Base-by-base conservation (phyloP, 169 alveolate genomes). In the Eimeria sp. region DNA sequence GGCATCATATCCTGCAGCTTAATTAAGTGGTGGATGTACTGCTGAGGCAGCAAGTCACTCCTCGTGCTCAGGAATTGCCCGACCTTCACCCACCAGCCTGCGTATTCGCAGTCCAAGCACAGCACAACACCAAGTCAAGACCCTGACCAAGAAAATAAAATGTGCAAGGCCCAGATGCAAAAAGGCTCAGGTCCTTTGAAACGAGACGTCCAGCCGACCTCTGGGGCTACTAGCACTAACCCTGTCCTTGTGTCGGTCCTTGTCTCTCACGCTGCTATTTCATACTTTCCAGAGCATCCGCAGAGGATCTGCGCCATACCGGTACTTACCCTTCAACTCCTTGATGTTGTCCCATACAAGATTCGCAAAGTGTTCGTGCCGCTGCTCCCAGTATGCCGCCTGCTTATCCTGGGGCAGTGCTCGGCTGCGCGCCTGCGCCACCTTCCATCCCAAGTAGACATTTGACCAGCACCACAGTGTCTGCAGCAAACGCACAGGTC, bases 81-180 rank as follows among this genome's bases (percentile, higher is more conserved):
- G 20, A 98, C 99, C 91, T 98, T 98, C 52, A 98, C 99, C 99
- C 99, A 98, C 99, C 99, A 98, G 23, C 99, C 99, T 97, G 80
- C 71, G 93, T 2, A 64, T 60, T 25, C 6, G n/a, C 74, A 43
- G 46, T 72, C 78, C 64, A 33, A 8, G 52, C 25, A 82, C 66
- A 80, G 43, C 72, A 76, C 62, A 80, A 71, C 88, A 78, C 27
- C n/a, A 49, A 2, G 16, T 30, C 68, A 27, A 78, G 56, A 16
- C 16, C 83, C 54, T 23, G 43, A 0, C 27, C 87, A 49, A 1
- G 68, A 27, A 30, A 27, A 25, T n/a, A 27, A 9, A 52, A n/a
- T 14, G n/a, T 78, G 58, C 83, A 74, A 1, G 4, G 56, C n/a
- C 40, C 33, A n/a, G 33, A 78, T 3, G 10, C 68, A 78, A 11